A percentile compares a stretch with the other conserved stretches of the same genome.
phyloP scores from a whole-genome alignment of 2,329 filamentous ascomycete genomes.

The Cercospora zeae-maydis region DNA sequence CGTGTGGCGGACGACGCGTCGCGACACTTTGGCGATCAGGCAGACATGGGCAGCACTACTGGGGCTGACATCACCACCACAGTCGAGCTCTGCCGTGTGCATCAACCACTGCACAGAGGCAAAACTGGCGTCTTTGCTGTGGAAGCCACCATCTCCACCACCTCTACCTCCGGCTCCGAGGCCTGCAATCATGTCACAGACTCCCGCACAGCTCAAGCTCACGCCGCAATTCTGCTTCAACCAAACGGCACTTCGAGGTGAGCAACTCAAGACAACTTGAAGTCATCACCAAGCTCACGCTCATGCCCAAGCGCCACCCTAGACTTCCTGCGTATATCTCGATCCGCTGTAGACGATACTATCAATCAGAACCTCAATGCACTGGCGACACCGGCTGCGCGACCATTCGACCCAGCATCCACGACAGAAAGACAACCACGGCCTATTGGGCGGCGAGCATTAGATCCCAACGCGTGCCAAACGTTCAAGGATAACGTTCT shows the following conservation, averaged over 20 bases:
- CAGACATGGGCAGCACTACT: background rate
- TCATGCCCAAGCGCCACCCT: constrained; percentile 31
- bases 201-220: constrained; percentile 40
- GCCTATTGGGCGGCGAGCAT: constrained; percentile 47
- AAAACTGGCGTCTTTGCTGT: constrained; percentile 32
- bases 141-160: constrained; percentile 24
- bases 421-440: constrained; percentile 62
- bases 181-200: constrained; percentile 39
- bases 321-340: constrained; percentile 90
- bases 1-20: constrained; percentile 6
- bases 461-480: constrained; percentile 62
- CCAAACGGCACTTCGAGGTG: constrained; percentile 49
- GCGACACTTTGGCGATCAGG: background rate
- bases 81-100: background rate
- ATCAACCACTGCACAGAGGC: background rate
- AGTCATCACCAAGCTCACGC: constrained; percentile 27
- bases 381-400: constrained; percentile 68
- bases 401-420: constrained; percentile 74
- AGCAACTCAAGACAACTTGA: constrained; percentile 4
- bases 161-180: constrained; percentile 8
- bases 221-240: constrained; percentile 53
- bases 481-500: constrained; percentile 72
- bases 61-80: background rate
- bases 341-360: constrained; percentile 82
- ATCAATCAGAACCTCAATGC: constrained; percentile 93